Evolutionary conservation across 352 stramenopile genomes (phyloP).

Genomic region (Salisapilia sapeloensis): DNA sequence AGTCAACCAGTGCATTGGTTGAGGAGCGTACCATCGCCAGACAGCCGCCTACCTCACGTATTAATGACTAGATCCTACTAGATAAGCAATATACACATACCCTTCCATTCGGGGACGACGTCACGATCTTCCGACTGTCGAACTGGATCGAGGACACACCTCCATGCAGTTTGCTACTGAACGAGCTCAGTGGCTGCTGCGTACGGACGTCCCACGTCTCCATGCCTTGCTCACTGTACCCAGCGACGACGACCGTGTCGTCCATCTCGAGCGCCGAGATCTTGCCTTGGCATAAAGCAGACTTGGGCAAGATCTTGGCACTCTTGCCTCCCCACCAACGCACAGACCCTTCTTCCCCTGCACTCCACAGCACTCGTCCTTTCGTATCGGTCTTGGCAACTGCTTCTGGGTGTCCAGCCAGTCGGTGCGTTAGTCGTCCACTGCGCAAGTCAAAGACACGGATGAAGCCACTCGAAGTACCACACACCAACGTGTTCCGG

Average conservation of each 20-base stretch:
- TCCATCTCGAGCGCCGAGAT: constrained; percentile 80
- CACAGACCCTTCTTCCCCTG: constrained; percentile 61
- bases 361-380: constrained; percentile 71
- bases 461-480: constrained; percentile 76
- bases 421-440: constrained; percentile 56
- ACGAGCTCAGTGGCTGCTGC: constrained; percentile 71
- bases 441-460: constrained; percentile 75
- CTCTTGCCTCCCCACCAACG: constrained; percentile 82
- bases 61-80: constrained; percentile 2
- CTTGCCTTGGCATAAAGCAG: constrained; percentile 45
- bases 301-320: constrained; percentile 75
- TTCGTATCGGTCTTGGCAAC: constrained; percentile 75
- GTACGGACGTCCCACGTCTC: constrained; percentile 80
- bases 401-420: constrained; percentile 72
- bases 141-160: constrained; percentile 65
- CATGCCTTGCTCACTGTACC: constrained; percentile 70
- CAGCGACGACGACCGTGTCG: constrained; percentile 73
- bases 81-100: constrained; percentile 8
- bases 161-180: constrained; percentile 54
- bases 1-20: constrained; percentile 60
- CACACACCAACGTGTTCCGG: constrained; percentile 73
- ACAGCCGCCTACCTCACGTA: constrained; percentile 29
- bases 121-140: constrained; percentile 78
- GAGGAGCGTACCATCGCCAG: constrained; percentile 74
- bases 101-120: constrained; percentile 52